Conservation (phyloP, 2,329 filamentous ascomycete genomes). For the Monosporascus sp. region DNA sequence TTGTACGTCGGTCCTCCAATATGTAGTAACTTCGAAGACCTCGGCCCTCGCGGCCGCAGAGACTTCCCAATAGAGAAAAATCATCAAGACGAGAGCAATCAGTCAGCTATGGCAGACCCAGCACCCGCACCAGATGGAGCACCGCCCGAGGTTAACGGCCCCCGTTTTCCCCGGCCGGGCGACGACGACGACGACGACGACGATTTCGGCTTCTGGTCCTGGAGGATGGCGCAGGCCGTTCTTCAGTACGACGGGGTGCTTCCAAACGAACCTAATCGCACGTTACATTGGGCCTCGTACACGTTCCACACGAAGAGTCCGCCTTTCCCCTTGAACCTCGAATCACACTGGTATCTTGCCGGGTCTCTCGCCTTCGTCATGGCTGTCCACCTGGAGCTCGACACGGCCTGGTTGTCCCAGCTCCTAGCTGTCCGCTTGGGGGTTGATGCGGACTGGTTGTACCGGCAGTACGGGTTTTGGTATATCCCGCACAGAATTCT, state of each 20-base stretch:
- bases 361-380: slow-evolving; percentile 8
- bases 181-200: too few species aligned
- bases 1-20: not conserved
- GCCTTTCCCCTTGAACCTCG: slow-evolving; percentile 16
- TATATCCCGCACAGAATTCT: slow-evolving; percentile 10
- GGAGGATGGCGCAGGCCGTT: not conserved
- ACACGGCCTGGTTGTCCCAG: slow-evolving; percentile 8
- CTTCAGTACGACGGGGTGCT: not conserved
- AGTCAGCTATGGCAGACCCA: too few species aligned
- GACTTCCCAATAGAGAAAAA: too few species aligned
- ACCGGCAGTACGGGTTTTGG: slow-evolving; percentile 1
- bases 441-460: slow-evolving; percentile 9
- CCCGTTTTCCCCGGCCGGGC: too few species aligned
- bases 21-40: not conserved
- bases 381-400: slow-evolving; percentile 6
- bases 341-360: slow-evolving; percentile 11
- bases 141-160: too few species aligned
- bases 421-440: slow-evolving; percentile 9
- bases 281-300: not conserved
- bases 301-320: slow-evolving; percentile 3
- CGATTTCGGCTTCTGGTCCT: too few species aligned
- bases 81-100: too few species aligned
- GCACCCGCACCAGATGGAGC: too few species aligned
- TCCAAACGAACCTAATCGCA: not conserved
- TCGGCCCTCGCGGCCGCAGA: not conserved